Conservation (phyloP, 1,139 yeast genomes). For the Hanseniaspora gamundiae region DNA sequence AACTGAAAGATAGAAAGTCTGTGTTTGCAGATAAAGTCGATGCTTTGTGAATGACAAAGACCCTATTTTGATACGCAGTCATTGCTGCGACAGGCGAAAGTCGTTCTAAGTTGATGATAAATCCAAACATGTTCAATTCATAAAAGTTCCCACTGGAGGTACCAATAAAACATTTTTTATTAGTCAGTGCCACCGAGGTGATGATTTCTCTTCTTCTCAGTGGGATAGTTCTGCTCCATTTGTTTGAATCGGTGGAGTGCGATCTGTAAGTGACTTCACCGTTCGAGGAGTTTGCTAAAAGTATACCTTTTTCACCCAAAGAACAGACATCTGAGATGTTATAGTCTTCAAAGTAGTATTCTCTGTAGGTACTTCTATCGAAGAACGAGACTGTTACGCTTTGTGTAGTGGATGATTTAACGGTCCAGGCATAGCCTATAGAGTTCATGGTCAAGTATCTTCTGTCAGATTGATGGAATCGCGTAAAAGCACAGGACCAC, state of each 20-base stretch:
- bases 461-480: conserved; percentile 52
- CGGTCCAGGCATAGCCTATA: conserved; percentile 75
- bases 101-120: conserved; percentile 40
- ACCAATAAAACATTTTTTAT: conserved; percentile 37
- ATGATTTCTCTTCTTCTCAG: conserved; percentile 34
- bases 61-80: conserved; percentile 29
- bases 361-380: conserved; percentile 67
- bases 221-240: conserved; percentile 33
- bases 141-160: conserved; percentile 48
- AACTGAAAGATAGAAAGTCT: conserved; percentile 32
- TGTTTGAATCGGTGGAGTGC: conserved; percentile 27
- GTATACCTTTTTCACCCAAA: conserved; percentile 50
- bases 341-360: conserved; percentile 76
- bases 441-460: conserved; percentile 74
- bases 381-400: conserved; percentile 79
- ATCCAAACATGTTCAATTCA: conserved; percentile 42
- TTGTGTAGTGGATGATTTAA: conserved; percentile 45
- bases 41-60: conserved; percentile 21
- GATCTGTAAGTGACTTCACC: conserved; percentile 32
- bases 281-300: conserved; percentile 41
- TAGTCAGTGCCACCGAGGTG: conserved; percentile 40
- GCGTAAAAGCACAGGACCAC: conserved; percentile 68
- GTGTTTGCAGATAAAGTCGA: conserved; percentile 7
- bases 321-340: conserved; percentile 65
- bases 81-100: conserved; percentile 44